Evolutionary conservation across 2,329 filamentous ascomycete species (phyloP).

Genomic region (Drechslera avenae): DNA sequence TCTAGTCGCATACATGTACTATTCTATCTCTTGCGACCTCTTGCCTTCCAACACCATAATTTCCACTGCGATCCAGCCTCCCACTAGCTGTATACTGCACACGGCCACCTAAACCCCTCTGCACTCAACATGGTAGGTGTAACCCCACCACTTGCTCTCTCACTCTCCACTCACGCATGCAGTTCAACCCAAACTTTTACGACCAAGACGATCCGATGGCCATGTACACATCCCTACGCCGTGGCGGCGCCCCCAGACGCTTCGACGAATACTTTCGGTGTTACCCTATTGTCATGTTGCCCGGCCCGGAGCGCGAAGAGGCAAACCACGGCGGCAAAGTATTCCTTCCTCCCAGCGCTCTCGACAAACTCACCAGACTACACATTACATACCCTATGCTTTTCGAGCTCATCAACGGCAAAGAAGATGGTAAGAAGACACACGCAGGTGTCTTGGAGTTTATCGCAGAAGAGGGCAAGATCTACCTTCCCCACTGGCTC

Average conservation of each 20-base stretch:
- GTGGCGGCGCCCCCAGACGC: constrained; percentile 64
- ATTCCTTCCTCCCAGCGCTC: constrained; percentile 90
- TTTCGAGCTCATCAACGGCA: constrained; percentile 92
- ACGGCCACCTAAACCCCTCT: background rate
- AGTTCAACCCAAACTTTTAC: constrained; percentile 56
- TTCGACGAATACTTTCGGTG: constrained; percentile 99
- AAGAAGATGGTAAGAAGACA: constrained; percentile 82
- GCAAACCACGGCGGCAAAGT: constrained; percentile 98
- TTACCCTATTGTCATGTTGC: constrained; percentile 94
- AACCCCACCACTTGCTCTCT: constrained; percentile 23
- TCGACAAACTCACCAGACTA: constrained; percentile 93
- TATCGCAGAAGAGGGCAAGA: constrained; percentile 94
- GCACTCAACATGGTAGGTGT: constrained; percentile 39
- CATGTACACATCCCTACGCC: constrained; percentile 61
- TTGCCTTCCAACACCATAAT: constrained; percentile 8
- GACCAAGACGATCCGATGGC: constrained; percentile 59
- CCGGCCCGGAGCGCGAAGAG: constrained; percentile 83
- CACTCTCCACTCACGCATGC: constrained; percentile 23
- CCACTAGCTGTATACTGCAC: background rate
- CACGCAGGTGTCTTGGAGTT: constrained; percentile 97
- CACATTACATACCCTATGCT: constrained; percentile 98
- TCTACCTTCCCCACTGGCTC: constrained; percentile 96
- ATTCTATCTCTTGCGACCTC: constrained; percentile 24
- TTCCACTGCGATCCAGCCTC: background rate
- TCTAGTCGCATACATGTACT: background rate